Evolutionary conservation across 208 protist genomes (phyloP).

Genomic region (Porcisia deanei): DNA sequence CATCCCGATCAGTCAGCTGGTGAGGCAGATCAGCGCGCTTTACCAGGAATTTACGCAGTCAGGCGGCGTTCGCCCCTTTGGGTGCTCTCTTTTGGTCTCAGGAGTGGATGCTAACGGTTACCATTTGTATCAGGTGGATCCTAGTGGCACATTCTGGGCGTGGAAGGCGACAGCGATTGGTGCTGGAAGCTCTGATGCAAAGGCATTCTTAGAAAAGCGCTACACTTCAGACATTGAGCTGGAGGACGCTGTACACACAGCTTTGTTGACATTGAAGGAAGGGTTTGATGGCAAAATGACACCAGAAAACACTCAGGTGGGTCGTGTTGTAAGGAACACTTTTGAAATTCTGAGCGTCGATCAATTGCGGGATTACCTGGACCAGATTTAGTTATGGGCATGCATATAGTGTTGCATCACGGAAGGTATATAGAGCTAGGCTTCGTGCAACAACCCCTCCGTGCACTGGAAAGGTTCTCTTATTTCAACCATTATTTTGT

Average conservation of each 20-base stretch:
- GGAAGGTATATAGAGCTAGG: constrained; percentile 3
- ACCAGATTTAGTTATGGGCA: constrained; percentile 68
- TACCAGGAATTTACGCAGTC: constrained; percentile 99
- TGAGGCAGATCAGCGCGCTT: constrained; percentile 96
- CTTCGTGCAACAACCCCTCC: background rate
- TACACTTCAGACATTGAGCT: constrained; percentile 98
- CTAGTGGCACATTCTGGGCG: constrained; percentile 98
- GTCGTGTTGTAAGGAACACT: constrained; percentile 88
- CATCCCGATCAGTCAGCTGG: constrained; percentile 96
- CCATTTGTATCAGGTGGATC: constrained; percentile 99
- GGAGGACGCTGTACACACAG: constrained; percentile 99
- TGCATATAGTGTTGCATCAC: constrained; percentile 5
- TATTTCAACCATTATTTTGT: constrained; percentile 15
- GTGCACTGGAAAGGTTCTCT: background rate
- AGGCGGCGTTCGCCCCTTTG: constrained; percentile 99
- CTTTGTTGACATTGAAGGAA: constrained; percentile 99
- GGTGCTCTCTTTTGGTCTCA: constrained; percentile 98
- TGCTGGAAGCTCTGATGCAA: constrained; percentile 96
- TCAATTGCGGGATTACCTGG: constrained; percentile 85
- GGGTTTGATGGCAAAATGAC: constrained; percentile 96
- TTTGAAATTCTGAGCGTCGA: constrained; percentile 84
- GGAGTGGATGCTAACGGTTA: constrained; percentile 96
- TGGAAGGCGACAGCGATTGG: constrained; percentile 99
- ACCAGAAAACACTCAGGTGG: constrained; percentile 99
- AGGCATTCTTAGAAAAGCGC: constrained; percentile 99